A percentile compares a stretch with the other conserved stretches of the same genome.
phyloP scores from a whole-genome alignment of 2,329 filamentous ascomycete genomes.

The Fusarium sp. region DNA sequence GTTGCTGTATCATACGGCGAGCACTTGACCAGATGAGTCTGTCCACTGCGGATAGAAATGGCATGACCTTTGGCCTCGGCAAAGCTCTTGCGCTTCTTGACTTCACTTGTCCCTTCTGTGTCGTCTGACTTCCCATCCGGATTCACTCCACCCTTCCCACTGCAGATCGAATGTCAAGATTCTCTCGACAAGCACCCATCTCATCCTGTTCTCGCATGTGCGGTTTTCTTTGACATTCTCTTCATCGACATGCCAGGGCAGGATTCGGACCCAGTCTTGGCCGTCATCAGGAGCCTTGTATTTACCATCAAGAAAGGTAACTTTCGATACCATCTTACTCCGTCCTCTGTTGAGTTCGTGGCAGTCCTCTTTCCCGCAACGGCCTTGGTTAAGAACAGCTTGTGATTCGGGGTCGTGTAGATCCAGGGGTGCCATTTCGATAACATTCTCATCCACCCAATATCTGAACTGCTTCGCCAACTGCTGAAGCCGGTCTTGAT shows the following conservation, averaged over 20 bases:
- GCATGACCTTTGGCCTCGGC: background rate
- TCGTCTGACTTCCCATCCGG: conserved; percentile 39
- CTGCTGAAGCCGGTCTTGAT: conserved; percentile 44
- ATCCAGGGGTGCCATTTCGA: conserved; percentile 51
- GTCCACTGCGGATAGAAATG: background rate
- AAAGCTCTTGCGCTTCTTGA: background rate
- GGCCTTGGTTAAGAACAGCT: conserved; percentile 48
- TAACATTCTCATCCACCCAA: conserved; percentile 51
- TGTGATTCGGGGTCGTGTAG: conserved; percentile 48
- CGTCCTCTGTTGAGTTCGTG: conserved; percentile 49
- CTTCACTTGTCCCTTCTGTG: conserved; percentile 20
- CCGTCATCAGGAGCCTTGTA: conserved; percentile 43
- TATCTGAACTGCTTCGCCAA: conserved; percentile 52
- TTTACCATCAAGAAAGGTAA: conserved; percentile 49
- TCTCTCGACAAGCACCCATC: conserved; percentile 52
- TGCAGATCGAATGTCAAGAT: conserved; percentile 51
- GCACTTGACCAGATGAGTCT: background rate
- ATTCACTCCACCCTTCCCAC: conserved; percentile 47
- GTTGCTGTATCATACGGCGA: background rate
- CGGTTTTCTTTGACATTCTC: conserved; percentile 41
- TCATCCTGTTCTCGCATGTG: conserved; percentile 47
- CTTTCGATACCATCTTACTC: conserved; percentile 51
- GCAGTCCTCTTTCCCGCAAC: conserved; percentile 49
- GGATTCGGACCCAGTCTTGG: conserved; percentile 46
- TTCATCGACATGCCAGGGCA: conserved; percentile 47